Evolutionary conservation across 768 basidiomycete genomes (phyloP).

Genomic region (Cystofilobasidium ferigula): DNA sequence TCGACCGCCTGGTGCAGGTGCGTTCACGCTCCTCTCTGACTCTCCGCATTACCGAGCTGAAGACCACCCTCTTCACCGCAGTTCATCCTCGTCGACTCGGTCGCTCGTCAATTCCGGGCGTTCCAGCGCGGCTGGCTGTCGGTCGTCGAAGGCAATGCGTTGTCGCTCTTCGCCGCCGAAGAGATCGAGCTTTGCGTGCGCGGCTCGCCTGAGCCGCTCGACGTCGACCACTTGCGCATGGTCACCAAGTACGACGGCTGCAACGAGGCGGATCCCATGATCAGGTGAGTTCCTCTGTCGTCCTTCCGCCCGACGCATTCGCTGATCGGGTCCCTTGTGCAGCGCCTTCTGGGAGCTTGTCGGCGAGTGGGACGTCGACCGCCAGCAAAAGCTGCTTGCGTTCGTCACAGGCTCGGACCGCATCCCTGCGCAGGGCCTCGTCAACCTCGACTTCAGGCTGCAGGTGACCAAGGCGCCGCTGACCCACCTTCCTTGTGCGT

Average conservation of each 20-base stretch:
- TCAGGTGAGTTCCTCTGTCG: conserved; percentile 24
- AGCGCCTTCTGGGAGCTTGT: conserved; percentile 23
- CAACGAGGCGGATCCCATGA: conserved; percentile 15
- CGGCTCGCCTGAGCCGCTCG: conserved; percentile 28
- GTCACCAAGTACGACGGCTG: conserved; percentile 29
- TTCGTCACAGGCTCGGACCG: conserved; percentile 31
- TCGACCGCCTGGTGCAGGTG: conserved; percentile 45
- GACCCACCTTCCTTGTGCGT: conserved; percentile 18
- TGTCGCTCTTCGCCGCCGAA: conserved; percentile 29
- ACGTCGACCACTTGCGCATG: conserved; percentile 27
- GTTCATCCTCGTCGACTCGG: conserved; percentile 27
- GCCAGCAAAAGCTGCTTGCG: conserved; percentile 28
- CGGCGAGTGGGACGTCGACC: neutral
- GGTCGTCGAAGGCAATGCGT: conserved; percentile 29
- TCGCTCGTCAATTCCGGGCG: conserved; percentile 28
- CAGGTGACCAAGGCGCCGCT: conserved; percentile 23
- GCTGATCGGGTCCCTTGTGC: neutral
- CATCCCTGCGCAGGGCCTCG: conserved; percentile 30
- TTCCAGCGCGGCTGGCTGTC: conserved; percentile 28
- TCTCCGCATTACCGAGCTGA: too few species aligned
- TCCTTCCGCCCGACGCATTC: neutral
- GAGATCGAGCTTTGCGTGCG: conserved; percentile 33
- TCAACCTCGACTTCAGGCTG: conserved; percentile 11
- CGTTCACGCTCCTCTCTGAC: neutral
- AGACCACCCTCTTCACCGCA: neutral